Conservation (phyloP, 371 early-diverging fungal genomes). For the Synchytrium microbalum region DNA sequence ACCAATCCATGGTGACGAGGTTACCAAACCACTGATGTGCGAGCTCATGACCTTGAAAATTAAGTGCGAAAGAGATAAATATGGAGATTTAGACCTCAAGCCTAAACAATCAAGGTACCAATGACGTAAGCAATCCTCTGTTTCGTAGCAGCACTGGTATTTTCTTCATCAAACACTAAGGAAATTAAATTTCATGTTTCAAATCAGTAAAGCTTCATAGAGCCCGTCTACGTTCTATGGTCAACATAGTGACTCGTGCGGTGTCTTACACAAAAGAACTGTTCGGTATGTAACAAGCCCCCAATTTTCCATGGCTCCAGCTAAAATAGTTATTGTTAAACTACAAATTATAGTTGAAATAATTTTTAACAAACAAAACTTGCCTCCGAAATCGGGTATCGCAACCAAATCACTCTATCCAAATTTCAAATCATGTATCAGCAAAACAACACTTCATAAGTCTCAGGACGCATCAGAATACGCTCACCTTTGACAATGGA, state of each 20-base stretch:
- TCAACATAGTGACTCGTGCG: no score
- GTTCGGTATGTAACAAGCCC: constrained; percentile 84
- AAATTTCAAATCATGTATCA: neutral
- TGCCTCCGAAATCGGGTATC: constrained; percentile 82
- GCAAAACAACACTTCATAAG: no score
- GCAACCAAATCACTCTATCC: constrained; percentile 73
- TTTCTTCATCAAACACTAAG: constrained; percentile 60
- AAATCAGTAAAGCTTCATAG: no score
- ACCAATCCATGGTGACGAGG: constrained; percentile 92
- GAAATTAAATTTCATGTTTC: no score
- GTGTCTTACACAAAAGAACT: constrained; percentile 58
- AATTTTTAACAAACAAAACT: constrained; percentile 62
- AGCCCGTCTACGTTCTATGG: no score
- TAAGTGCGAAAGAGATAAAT: neutral
- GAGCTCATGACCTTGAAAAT: constrained; percentile 43
- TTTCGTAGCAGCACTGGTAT: constrained; percentile 55
- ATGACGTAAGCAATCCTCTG: constrained; percentile 76
- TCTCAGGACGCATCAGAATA: constrained; percentile 10
- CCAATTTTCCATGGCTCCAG: constrained; percentile 90
- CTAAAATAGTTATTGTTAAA: constrained; percentile 6
- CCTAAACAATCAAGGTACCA: no score
- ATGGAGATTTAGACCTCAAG: constrained; percentile 62
- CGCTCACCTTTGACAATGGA: constrained; percentile 69
- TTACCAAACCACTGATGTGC: constrained; percentile 97
- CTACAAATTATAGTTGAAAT: neutral